Evolutionary conservation across 805 yeast genomes (phyloP), one percentile per base, ranked within the genome.

Genomic region (Pichia pseudocactophila): DNA sequence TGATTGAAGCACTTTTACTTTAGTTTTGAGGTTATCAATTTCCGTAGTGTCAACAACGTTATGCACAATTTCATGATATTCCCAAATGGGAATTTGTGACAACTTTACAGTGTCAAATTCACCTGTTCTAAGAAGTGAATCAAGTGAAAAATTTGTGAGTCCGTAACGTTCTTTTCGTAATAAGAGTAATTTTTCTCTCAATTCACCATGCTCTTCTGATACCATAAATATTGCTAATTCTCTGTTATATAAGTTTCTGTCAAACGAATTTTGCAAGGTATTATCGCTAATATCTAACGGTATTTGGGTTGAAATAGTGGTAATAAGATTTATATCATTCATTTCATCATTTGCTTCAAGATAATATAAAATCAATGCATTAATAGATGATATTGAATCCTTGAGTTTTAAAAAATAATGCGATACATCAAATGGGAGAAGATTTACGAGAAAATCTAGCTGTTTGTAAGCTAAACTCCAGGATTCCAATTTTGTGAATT

Each of bases 1-100:
- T 18, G 62, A 61, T 40, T 71, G 62, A 34, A 77, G 56, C 16
- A 66, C 55, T 2, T 59, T 53, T 10, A 76, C 65, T 51, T 76
- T 78, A 28, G 71, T 70, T 0, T 71, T 49, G 13, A 74, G 50
- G 1, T 65, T 64, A 7, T 42, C 41, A 7, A 28, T 34, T 15
- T 22, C 30, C 26, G 33, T 64, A 48, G 31, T 62, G 3, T 11
- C 10, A 27, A 2, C n/a, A 27, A 22, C n/a, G 10, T n/a, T 12
- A 12, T 12, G 16, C 6, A 19, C 5, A 18, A 12, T 8, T 19
- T 19, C n/a, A 8, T 10, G 11, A 11, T 33, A 12, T 36, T 27
- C 12, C 38, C 17, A 26, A 9, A 27, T 3, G 11, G 15, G 15
- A 5, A 7, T 11, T 28, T n/a, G 13, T 28, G 31, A 12, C 4